Conservation (phyloP, 2,329 filamentous ascomycete genomes). For the Phaeosphaeriaceae sp. region DNA sequence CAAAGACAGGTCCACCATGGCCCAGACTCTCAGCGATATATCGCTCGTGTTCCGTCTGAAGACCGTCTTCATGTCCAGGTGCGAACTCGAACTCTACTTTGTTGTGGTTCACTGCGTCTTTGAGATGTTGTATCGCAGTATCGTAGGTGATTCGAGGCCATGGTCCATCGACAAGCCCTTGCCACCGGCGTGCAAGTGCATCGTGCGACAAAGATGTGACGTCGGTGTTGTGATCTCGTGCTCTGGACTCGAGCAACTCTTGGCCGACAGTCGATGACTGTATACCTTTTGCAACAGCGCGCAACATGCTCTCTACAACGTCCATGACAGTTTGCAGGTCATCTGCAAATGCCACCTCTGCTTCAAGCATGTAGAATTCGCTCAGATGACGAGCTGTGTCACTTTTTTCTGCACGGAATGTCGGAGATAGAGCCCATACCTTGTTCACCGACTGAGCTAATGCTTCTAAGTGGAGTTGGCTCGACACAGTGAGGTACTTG, state of each 20-base stretch:
- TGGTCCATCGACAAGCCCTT: conserved; percentile 70
- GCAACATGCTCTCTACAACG: conserved; percentile 80
- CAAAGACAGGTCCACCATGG: conserved; percentile 66
- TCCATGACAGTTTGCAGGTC: conserved; percentile 76
- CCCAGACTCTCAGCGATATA: conserved; percentile 77
- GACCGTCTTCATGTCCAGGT: conserved; percentile 74
- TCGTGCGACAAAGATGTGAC: conserved; percentile 52
- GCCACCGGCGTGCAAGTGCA: conserved; percentile 74
- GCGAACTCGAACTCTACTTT: conserved; percentile 68
- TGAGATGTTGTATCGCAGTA: conserved; percentile 75
- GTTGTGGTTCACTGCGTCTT: conserved; percentile 62
- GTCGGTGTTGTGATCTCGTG: conserved; percentile 47
- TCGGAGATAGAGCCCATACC: conserved; percentile 93
- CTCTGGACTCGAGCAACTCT: conserved; percentile 62
- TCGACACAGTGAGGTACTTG: conserved; percentile 97
- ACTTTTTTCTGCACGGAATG: conserved; percentile 84
- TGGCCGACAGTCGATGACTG: conserved; percentile 59
- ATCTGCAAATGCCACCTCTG: conserved; percentile 81
- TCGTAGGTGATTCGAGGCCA: conserved; percentile 89
- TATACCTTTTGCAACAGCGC: conserved; percentile 61
- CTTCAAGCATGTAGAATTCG: conserved; percentile 99
- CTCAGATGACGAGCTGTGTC: conserved; percentile 93
- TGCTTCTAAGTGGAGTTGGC: conserved; percentile 92
- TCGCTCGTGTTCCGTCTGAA: conserved; percentile 93
- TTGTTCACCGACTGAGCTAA: conserved; percentile 86